Percentiles rank a stretch among this genome's conserved stretches.
Evolutionary conservation across 768 basidiomycete genomes (phyloP).

Genomic region (Amanita rimosa): DNA sequence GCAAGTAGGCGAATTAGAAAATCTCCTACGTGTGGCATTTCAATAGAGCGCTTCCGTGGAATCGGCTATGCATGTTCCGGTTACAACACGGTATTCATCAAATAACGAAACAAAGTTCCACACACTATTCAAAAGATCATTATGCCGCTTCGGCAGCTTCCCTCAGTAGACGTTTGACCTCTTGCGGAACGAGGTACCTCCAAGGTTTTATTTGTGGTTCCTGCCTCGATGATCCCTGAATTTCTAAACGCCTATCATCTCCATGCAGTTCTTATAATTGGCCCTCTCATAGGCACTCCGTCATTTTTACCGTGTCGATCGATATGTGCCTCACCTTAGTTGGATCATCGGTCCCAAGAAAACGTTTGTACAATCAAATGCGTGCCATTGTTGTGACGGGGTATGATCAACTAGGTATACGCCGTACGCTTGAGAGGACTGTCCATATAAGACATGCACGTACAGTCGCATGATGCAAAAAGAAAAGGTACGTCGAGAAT

Average conservation of each 20-base stretch:
- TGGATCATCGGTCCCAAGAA: neutral
- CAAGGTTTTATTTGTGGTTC: neutral
- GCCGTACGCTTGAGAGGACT: neutral
- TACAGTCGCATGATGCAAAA: neutral
- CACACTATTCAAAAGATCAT: too few species aligned
- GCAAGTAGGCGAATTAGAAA: neutral
- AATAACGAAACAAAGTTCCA: too few species aligned
- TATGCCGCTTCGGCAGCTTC: too few species aligned
- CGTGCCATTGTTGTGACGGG: neutral
- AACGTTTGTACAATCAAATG: neutral
- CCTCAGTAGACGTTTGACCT: too few species aligned
- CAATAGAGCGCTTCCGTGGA: neutral
- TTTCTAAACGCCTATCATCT: constrained; percentile 1
- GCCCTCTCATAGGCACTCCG: neutral
- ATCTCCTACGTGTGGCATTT: neutral
- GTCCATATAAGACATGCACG: neutral
- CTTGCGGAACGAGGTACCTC: too few species aligned
- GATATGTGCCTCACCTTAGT: neutral
- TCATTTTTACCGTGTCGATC: neutral
- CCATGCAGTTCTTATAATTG: neutral
- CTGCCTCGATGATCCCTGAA: neutral
- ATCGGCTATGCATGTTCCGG: too few species aligned
- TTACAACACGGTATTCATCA: too few species aligned
- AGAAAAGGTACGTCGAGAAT: neutral
- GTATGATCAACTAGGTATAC: constrained; percentile 1